Evolutionary conservation across 345 rosid genomes (phyloP), one percentile per base, ranked within the genome.

Genomic region (Camelina hispida): DNA sequence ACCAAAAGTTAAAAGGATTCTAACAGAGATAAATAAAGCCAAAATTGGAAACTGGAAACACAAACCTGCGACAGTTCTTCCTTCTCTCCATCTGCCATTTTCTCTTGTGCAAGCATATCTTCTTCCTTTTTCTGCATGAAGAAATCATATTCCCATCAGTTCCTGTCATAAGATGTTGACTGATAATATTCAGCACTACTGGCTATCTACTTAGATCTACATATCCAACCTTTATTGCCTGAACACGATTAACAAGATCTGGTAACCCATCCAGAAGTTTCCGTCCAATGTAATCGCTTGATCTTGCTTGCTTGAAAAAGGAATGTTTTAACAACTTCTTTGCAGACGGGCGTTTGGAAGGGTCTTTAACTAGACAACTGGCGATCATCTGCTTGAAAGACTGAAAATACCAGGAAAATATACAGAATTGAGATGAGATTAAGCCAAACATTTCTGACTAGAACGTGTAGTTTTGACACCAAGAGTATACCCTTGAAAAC

Each of bases 331-430:
- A 61, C 77, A 95, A 81, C 74, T 90, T 95, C 73, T 81, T 87
- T 20, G 96, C 91, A 35, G 99, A 85, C 46, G 98, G 99, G 72
- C 98, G 85, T 84, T 95, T 95, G 18, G 89, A 83, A 66, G 98
- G 99, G 81, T 95, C 99, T 85, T 95, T 95, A 23, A 92, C 97
- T 84, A 95, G 85, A 84, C 99, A 95, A 75, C 97, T 95, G 28
- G 99, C 99, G 69, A 88, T 92, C 99, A 95, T 95, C 81, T 95
- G 99, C 88, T 95, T 95, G 81, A 95, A 95, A 69, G 97, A 92
- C 99, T 92, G 83, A 71, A 70, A 73, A 80, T 37, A 71, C 55
- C 32, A 32, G 14, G 35, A 73, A 67, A 64, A 67, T 62, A 76
- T 62, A 83, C 17, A 72, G 34, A 60, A 55, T 12, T 65, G 34